Evolutionary conservation across 768 basidiomycete genomes (phyloP).

Genomic region (Kwoniella sp.): DNA sequence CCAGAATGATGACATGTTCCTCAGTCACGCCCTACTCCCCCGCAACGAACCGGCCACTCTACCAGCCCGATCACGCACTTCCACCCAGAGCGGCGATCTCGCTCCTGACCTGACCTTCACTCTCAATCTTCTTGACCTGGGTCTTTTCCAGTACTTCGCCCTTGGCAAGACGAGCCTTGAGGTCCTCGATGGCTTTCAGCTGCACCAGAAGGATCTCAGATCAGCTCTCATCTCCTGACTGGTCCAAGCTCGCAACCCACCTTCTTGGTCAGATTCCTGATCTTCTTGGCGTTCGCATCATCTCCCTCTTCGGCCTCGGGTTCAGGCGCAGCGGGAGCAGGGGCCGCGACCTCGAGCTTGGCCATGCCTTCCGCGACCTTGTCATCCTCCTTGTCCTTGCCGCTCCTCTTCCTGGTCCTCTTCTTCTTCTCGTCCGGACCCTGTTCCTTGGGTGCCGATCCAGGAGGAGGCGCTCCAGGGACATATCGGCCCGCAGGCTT

Average conservation of each 20-base stretch:
- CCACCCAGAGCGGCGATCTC: slow-evolving; percentile 59
- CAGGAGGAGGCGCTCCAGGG: slow-evolving; percentile 64
- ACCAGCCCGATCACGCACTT: slow-evolving; percentile 18
- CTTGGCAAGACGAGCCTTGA: slow-evolving; percentile 83
- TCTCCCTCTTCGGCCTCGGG: slow-evolving; percentile 53
- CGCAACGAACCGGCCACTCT: no score
- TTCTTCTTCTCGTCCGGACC: slow-evolving; percentile 60
- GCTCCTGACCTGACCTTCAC: slow-evolving; percentile 74
- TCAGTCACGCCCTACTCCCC: no score
- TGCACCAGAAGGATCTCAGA: slow-evolving; percentile 43
- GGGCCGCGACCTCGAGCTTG: slow-evolving; percentile 9
- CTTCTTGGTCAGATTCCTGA: slow-evolving; percentile 93
- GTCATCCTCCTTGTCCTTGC: slow-evolving; percentile 58
- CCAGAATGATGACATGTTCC: no score
- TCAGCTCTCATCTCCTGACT: not conserved
- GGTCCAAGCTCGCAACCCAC: slow-evolving; percentile 53
- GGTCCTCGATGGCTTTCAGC: slow-evolving; percentile 98
- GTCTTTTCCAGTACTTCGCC: slow-evolving; percentile 92
- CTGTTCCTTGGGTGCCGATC: slow-evolving; percentile 52
- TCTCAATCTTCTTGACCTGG: slow-evolving; percentile 94
- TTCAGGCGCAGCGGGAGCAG: slow-evolving; percentile 48
- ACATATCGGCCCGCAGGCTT: slow-evolving; percentile 58
- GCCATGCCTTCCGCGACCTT: slow-evolving; percentile 50
- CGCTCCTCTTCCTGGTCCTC: slow-evolving; percentile 54
- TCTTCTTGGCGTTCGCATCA: slow-evolving; percentile 84